A percentile compares a stretch with the other conserved stretches of the same genome.
These are phyloP conservation scores for Salix viminalis DNA, from an alignment of 345 rosid genomes.

Conservation along the genomic window DNA sequence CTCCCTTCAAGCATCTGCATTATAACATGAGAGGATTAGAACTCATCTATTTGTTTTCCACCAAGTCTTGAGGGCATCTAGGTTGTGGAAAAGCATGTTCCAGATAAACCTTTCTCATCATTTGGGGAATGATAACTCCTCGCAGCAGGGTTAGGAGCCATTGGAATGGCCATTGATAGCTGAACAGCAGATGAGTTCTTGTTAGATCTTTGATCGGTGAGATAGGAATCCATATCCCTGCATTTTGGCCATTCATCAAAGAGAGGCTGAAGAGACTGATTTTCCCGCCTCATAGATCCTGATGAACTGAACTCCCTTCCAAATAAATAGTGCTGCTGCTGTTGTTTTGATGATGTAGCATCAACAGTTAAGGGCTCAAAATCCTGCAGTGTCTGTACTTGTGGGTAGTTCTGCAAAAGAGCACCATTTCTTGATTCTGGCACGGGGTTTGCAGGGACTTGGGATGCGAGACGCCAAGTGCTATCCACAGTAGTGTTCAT, in stretches of 20 bases:
- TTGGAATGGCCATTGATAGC: slow-evolving; percentile 25
- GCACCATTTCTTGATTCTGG: slow-evolving; percentile 14
- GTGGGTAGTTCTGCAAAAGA: slow-evolving; percentile 10
- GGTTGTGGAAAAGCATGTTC: background rate
- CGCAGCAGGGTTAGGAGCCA: slow-evolving; percentile 5
- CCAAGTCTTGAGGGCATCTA: background rate
- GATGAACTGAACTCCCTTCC: slow-evolving; percentile 21
- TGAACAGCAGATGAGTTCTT: slow-evolving; percentile 18
- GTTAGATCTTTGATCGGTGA: slow-evolving; percentile 9
- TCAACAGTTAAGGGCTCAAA: slow-evolving; percentile 12
- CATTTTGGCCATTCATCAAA: slow-evolving; percentile 24
- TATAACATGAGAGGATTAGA: background rate
- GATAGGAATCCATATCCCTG: slow-evolving; percentile 15
- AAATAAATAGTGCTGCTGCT: slow-evolving; percentile 21
- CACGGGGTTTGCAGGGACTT: slow-evolving; percentile 2
- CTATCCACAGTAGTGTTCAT: slow-evolving; percentile 4
- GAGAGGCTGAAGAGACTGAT: slow-evolving; percentile 23
- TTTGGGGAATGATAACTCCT: background rate
- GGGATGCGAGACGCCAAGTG: slow-evolving; percentile 12
- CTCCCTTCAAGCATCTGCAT: background rate
- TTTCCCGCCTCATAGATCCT: slow-evolving; percentile 14
- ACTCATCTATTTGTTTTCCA: background rate
- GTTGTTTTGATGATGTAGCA: slow-evolving; percentile 16
- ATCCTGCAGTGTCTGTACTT: slow-evolving; percentile 11
- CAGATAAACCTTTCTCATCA: background rate